Evolutionary conservation across 139 green algal genomes (phyloP), one percentile per base, ranked within the genome.

Genomic region (Tetraselmis striata): DNA sequence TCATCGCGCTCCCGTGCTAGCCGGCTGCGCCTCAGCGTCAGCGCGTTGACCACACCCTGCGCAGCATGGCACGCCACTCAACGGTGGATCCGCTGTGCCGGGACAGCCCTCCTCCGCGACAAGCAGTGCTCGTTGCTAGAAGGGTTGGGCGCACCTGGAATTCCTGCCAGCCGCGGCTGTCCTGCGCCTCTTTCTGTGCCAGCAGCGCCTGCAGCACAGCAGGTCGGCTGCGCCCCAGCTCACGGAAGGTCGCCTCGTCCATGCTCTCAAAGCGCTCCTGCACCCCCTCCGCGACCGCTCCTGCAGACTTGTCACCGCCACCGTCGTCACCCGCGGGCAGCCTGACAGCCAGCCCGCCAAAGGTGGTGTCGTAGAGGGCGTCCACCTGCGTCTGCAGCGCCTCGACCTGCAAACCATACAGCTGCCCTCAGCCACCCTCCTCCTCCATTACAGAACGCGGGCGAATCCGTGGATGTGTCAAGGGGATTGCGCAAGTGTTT

Each of bases 1-100:
- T 32, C 30, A 58, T 96, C 88, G 2, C 84, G 58, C 77, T 85
- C 59, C 11, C 45, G 45, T 18, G 45, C 5, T 18, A 91, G 5
- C 2, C 89, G 89, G 23, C 77, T 89, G 27, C 93, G 83, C 83
- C 90, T 88, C 77, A 95, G 82, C 85, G 94, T 94, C 1, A 94
- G 83, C 0, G 82, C 45, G 29, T 82, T 59, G 2, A 94, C 81
- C 2, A 59, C 31, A 2, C 89, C 81, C 77, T 87, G 81, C 59
- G 80, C 29, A 28, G n/a, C 23, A 30, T 23, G 31, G 59, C 82
- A 85, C 0, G 24, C 59, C 59, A 76, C 59, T 76, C 59, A 24
- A 76, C 23, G 23, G 59, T 76, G 59, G 59, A 23, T 27, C 23
- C 59, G 59, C 23, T 24, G 24, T 76, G 23, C 23, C 59, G 59